Percentiles rank a stretch among this genome's conserved stretches.
These are phyloP conservation scores for Loxodes magnus DNA, from an alignment of 73 alveolate genomes.

Conservation along the genomic window DNA sequence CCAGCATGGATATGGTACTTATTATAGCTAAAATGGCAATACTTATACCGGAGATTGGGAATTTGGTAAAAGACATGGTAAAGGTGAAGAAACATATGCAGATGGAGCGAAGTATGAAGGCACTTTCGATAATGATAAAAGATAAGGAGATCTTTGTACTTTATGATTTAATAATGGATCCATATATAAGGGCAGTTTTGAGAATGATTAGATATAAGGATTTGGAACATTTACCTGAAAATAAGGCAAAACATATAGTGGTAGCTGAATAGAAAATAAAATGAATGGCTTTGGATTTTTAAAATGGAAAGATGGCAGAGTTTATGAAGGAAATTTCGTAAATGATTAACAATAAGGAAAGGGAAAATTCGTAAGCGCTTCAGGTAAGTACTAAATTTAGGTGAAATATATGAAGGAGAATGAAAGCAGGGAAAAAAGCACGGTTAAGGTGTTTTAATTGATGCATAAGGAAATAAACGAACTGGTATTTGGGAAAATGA, in stretches of 20 bases:
- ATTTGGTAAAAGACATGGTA: conserved; percentile 22
- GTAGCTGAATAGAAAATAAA: conserved; percentile 4
- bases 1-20: conserved; percentile 23
- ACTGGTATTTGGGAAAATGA: too few species aligned
- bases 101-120: conserved; percentile 54
- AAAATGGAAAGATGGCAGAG: conserved; percentile 9
- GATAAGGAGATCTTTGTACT: too few species aligned
- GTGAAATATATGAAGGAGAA: too few species aligned
- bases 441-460: too few species aligned
- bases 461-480: too few species aligned
- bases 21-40: conserved; percentile 16
- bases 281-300: conserved; percentile 16
- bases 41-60: conserved; percentile 41
- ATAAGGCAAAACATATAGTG: conserved; percentile 9
- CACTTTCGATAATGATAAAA: conserved; percentile 31
- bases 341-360: conserved; percentile 10
- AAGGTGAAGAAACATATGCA: conserved; percentile 41
- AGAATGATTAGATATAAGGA: too few species aligned
- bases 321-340: conserved; percentile 8
- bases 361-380: too few species aligned
- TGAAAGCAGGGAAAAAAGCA: too few species aligned
- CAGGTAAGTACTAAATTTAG: too few species aligned
- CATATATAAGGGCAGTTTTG: too few species aligned
- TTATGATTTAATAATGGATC: too few species aligned
- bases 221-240: too few species aligned